A percentile compares a stretch with the other conserved stretches of the same genome.
phyloP scores from a whole-genome alignment of 495 filamentous ascomycete species.

The Penicillium canariense region DNA sequence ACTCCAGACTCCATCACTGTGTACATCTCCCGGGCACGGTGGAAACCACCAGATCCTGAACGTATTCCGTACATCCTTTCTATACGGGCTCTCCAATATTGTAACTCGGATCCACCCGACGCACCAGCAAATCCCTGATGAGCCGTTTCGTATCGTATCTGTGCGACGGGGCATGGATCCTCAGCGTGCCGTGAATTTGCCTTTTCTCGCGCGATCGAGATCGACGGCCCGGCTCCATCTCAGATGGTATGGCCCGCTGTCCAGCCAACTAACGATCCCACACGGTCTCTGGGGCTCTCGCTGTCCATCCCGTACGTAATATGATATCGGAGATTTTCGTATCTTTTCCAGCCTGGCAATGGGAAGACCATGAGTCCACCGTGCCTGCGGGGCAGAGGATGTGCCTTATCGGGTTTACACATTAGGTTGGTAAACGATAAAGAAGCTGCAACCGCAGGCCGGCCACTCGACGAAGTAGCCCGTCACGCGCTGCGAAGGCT shows the following conservation, averaged over 20 bases:
- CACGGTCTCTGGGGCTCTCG: neutral
- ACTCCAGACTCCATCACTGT: conserved; percentile 5
- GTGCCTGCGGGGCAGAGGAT: too few species aligned
- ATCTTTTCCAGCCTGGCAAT: conserved; percentile 3
- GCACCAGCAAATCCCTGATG: too few species aligned
- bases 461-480: too few species aligned
- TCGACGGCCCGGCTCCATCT: conserved; percentile 18
- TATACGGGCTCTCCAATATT: neutral
- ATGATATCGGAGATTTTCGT: neutral
- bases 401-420: too few species aligned
- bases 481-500: neutral
- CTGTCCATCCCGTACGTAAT: conserved; percentile 10
- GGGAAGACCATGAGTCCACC: too few species aligned
- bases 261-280: neutral
- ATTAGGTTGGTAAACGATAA: too few species aligned
- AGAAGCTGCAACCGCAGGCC: neutral
- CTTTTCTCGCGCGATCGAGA: conserved; percentile 11
- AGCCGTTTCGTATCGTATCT: too few species aligned
- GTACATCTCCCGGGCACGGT: conserved; percentile 15
- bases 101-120: too few species aligned
- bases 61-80: neutral
- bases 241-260: conserved; percentile 13
- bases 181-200: neutral
- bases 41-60: neutral
- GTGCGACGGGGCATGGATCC: neutral